A percentile compares a stretch with the other conserved stretches of the same genome.
phyloP scores from a whole-genome alignment of 371 early-diverging fungal species.

The Zychaea mexicana region DNA sequence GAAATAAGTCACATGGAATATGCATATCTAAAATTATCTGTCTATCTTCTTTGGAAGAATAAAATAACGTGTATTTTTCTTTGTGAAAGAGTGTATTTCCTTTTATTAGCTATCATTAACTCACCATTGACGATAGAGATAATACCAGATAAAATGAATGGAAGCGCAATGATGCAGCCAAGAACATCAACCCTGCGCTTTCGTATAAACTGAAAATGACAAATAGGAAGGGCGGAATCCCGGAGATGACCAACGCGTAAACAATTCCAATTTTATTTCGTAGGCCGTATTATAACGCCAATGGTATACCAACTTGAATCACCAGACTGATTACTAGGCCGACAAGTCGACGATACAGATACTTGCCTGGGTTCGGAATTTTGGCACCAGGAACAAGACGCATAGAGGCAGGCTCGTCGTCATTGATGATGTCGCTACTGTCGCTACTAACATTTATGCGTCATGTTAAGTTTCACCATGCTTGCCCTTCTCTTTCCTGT shows the following conservation, averaged over 20 bases:
- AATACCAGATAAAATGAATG: conserved; percentile 44
- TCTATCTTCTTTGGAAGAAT: too few species aligned
- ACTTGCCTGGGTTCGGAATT: conserved; percentile 1
- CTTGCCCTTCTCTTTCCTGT: too few species aligned
- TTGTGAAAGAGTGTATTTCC: too few species aligned
- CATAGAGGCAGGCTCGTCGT: too few species aligned
- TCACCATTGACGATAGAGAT: conserved; percentile 34
- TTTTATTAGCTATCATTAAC: too few species aligned
- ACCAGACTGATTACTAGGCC: conserved; percentile 17
- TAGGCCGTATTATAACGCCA: conserved; percentile 38
- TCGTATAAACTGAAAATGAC: conserved; percentile 24
- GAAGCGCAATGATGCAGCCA: conserved; percentile 39
- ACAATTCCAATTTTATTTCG: conserved; percentile 27
- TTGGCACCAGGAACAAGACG: conserved; percentile 1
- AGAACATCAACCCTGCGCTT: conserved; percentile 38
- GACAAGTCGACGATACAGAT: background rate
- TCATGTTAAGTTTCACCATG: too few species aligned
- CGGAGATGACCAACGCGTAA: conserved; percentile 43
- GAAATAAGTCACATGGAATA: too few species aligned
- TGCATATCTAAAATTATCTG: too few species aligned
- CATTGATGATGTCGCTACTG: too few species aligned
- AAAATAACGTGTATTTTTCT: too few species aligned
- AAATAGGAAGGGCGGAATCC: conserved; percentile 44
- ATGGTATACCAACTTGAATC: conserved; percentile 41
- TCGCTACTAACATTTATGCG: too few species aligned